These are phyloP conservation scores for Metschnikowia hibisci DNA, from an alignment of 805 yeast genomes.

Conservation along the genomic window DNA sequence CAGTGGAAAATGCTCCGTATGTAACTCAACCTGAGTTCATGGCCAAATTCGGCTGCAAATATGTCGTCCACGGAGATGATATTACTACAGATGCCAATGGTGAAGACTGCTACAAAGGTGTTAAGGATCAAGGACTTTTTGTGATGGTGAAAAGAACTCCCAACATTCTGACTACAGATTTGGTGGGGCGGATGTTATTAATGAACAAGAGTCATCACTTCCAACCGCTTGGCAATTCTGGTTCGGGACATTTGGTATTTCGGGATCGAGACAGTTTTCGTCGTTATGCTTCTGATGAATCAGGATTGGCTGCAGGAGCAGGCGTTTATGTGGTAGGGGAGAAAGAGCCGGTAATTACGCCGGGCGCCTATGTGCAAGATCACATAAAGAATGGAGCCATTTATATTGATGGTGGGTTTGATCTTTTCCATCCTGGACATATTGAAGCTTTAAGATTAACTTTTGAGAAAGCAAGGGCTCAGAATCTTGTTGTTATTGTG, in stretches of 20 bases:
- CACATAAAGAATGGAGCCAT: constrained; percentile 25
- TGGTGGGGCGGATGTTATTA: constrained; percentile 82
- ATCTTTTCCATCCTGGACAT: constrained; percentile 91
- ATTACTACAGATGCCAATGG: constrained; percentile 96
- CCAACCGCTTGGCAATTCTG: constrained; percentile 23
- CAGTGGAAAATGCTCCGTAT: constrained; percentile 81
- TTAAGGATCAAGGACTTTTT: constrained; percentile 82
- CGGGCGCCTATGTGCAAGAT: constrained; percentile 21
- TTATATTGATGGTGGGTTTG: constrained; percentile 84
- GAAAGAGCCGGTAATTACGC: constrained; percentile 33
- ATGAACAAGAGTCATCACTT: constrained; percentile 58
- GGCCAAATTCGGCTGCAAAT: constrained; percentile 71
- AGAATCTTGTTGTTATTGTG: constrained; percentile 51
- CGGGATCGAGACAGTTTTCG: constrained; percentile 35
- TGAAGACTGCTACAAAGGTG: constrained; percentile 81
- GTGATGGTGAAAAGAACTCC: constrained; percentile 91
- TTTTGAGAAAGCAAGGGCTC: constrained; percentile 32
- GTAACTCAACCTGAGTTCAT: constrained; percentile 82
- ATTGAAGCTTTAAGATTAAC: constrained; percentile 63
- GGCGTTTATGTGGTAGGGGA: constrained; percentile 48
- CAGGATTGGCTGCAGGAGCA: constrained; percentile 57
- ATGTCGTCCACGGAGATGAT: constrained; percentile 98
- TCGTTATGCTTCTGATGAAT: constrained; percentile 57
- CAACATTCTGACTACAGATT: constrained; percentile 90
- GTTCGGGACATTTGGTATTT: constrained; percentile 27